Evolutionary conservation across 2,329 filamentous ascomycete genomes (phyloP).

Genomic region (Exophiala lecanii-corni): DNA sequence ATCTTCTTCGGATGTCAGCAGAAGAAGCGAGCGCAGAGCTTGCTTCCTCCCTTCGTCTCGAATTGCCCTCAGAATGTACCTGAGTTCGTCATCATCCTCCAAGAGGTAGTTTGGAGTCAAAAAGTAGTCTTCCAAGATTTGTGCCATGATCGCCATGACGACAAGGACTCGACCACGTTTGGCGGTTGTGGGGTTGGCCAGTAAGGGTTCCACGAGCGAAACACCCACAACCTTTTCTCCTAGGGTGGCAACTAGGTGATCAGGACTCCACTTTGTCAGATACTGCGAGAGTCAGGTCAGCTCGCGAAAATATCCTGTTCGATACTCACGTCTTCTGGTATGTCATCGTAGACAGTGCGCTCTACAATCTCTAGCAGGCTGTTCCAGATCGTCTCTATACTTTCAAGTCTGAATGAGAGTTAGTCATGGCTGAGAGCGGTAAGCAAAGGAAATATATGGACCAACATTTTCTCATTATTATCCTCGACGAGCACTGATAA

Average conservation of each 20-base stretch:
- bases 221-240: slow-evolving; percentile 8
- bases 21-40: not conserved
- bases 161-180: slow-evolving; percentile 11
- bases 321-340: slow-evolving; percentile 6
- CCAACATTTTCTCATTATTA: no score
- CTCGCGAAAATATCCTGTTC: not conserved
- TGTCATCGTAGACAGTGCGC: slow-evolving; percentile 2
- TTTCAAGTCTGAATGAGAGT: not conserved
- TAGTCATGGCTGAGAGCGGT: not conserved
- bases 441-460: no score
- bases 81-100: slow-evolving; percentile 56
- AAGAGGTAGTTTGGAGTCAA: slow-evolving; percentile 16
- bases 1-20: slow-evolving; percentile 7
- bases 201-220: not conserved
- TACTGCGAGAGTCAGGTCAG: slow-evolving; percentile 3
- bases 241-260: slow-evolving; percentile 1
- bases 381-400: slow-evolving; percentile 10
- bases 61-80: not conserved
- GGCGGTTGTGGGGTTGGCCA: slow-evolving; percentile 6
- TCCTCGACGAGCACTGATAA: not conserved
- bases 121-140: slow-evolving; percentile 14
- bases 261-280: slow-evolving; percentile 4
- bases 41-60: slow-evolving; percentile 1
- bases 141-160: slow-evolving; percentile 11
- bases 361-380: slow-evolving; percentile 6